These are phyloP conservation scores for Paulownia fortunei DNA, from an alignment of 257 asterid genomes.

Conservation along the genomic window DNA sequence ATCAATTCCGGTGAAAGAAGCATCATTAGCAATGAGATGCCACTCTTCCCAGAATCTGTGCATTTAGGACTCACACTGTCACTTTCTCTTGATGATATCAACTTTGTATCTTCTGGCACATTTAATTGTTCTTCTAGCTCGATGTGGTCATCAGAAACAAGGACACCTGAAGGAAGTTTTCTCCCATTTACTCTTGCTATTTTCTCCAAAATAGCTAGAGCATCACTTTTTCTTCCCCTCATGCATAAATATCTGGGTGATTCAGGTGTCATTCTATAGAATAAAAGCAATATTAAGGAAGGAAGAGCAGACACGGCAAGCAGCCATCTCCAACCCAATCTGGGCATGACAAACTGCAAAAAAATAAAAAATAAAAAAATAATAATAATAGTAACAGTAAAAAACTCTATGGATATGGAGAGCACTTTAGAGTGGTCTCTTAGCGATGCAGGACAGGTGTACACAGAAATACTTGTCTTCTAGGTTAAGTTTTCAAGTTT, in stretches of 20 bases:
- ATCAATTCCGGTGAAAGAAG: slow-evolving; percentile 71
- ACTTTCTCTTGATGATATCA: slow-evolving; percentile 47
- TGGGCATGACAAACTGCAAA: slow-evolving; percentile 63
- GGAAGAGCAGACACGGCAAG: slow-evolving; percentile 68
- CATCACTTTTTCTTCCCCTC: slow-evolving; percentile 54
- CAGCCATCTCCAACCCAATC: slow-evolving; percentile 73
- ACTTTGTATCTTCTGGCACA: slow-evolving; percentile 48
- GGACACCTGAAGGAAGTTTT: slow-evolving; percentile 65
- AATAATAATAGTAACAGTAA: background rate
- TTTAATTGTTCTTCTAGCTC: slow-evolving; percentile 46
- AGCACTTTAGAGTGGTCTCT: slow-evolving; percentile 4
- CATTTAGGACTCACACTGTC: slow-evolving; percentile 31
- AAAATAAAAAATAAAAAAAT: slow-evolving; percentile 1
- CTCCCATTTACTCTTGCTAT: slow-evolving; percentile 51
- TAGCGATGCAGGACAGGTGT: background rate
- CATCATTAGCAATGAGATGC: slow-evolving; percentile 50
- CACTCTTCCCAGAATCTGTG: slow-evolving; percentile 32
- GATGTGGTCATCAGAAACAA: slow-evolving; percentile 49
- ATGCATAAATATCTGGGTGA: slow-evolving; percentile 65
- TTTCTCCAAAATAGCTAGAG: slow-evolving; percentile 51
- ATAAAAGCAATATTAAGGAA: slow-evolving; percentile 55
- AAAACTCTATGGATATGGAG: slow-evolving; percentile 10
- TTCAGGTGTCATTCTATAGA: slow-evolving; percentile 57
- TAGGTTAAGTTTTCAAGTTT: background rate
- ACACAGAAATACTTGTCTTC: background rate